Evolutionary conservation across 805 yeast species (phyloP).

Genomic region (Ogataea nonfermentans): DNA sequence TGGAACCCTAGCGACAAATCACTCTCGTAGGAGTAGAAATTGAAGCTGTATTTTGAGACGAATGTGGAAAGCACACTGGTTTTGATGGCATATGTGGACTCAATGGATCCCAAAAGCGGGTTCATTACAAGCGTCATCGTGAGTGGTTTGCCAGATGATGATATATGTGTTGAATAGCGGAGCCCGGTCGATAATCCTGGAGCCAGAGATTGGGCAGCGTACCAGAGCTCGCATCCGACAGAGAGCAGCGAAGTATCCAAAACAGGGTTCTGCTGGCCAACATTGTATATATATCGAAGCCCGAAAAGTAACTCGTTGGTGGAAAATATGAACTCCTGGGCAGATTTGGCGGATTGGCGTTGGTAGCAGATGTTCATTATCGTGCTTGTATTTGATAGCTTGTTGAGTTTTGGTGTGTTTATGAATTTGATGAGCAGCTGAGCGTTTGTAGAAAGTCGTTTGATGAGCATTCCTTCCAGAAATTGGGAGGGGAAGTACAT

Average conservation of each 20-base stretch:
- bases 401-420: slow-evolving; percentile 46
- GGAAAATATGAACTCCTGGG: slow-evolving; percentile 75
- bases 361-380: slow-evolving; percentile 71
- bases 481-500: slow-evolving; percentile 85
- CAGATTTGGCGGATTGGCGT: slow-evolving; percentile 56
- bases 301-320: slow-evolving; percentile 85
- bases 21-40: slow-evolving; percentile 85
- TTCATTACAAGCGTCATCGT: slow-evolving; percentile 84
- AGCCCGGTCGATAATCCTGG: slow-evolving; percentile 88
- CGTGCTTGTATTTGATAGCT: slow-evolving; percentile 33
- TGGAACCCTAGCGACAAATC: slow-evolving; percentile 86
- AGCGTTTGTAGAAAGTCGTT: slow-evolving; percentile 54
- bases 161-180: slow-evolving; percentile 73
- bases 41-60: slow-evolving; percentile 84
- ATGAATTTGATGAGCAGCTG: slow-evolving; percentile 75
- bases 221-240: slow-evolving; percentile 88
- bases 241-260: slow-evolving; percentile 45
- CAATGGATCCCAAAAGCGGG: slow-evolving; percentile 85
- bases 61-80: slow-evolving; percentile 75
- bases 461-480: slow-evolving; percentile 82
- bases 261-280: slow-evolving; percentile 34
- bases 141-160: slow-evolving; percentile 85
- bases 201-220: slow-evolving; percentile 76
- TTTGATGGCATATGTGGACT: slow-evolving; percentile 83
- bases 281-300: slow-evolving; percentile 70